Evolutionary conservation across 2,329 filamentous ascomycete genomes (phyloP), one percentile per base, ranked within the genome.

Genomic region (Diplodia scrobiculata): DNA sequence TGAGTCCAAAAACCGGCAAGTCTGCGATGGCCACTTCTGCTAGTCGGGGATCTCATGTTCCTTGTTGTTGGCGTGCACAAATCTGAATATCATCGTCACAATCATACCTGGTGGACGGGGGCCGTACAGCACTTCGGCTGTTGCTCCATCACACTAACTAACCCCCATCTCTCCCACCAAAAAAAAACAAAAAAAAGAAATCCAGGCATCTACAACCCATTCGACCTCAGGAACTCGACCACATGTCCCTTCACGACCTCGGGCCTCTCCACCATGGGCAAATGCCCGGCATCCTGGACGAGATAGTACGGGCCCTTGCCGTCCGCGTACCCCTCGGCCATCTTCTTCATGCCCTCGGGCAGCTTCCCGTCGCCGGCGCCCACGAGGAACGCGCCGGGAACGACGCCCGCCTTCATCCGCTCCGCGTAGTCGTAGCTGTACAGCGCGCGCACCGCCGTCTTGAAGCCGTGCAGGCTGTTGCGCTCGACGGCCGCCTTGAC

Each of bases 211-310:
- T 36, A 62, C 41, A 62, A 29, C 41, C 58, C 58, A 9, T 36
- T 36, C 63, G n/a, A 14, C 47, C 53, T 25, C 63, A 65, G 41
- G 29, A 91, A 70, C 69, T 90, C 91, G 9, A 76, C 79, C 2
- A 94, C 80, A 53, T 86, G 85, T 32, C 84, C 79, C 74, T 88
- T 88, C 74, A 93, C 92, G 3, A 83, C 86, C 66, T 81, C 78
- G 0, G 90, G 88, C 70, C 86, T 84, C 78, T 96, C 92, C 55
- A 87, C 87, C 91, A 96, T 96, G 0, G 92, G 92, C 72, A 96
- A 77, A 79, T 96, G 92, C 0, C 92, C 92, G 0, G 91, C 87
- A 9, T 83, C 80, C 0, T 90, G 85, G 10, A 96, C 84, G 66
- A 90, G 77, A 74, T 84, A 86, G 69, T 92, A 83, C 0, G 83